Evolutionary conservation across 2,329 filamentous ascomycete species (phyloP), one percentile per base, ranked within the genome.

Genomic region (Arthrinium puccinioides): DNA sequence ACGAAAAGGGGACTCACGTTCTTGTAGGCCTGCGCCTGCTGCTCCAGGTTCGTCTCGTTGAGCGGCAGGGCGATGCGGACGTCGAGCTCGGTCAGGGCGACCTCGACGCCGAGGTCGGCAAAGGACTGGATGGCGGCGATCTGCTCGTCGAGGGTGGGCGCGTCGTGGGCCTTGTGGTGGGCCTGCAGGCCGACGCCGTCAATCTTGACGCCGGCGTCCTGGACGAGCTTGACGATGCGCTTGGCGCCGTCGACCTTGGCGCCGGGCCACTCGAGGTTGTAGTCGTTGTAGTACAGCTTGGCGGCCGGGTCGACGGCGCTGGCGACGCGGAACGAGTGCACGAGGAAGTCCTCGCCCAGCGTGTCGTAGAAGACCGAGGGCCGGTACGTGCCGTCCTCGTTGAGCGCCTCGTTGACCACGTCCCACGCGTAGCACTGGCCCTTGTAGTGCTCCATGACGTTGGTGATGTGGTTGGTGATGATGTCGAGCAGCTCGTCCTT

Each of bases 201-300:
- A 40, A 76, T 72, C 32, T 64, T 66, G 44, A 63, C 57, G 23
- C 66, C 64, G 2, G 61, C 54, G 7, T 53, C 50, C 37, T 60
- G 46, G 6, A 65, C 44, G 28, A 49, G 46, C 38, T 49, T 50
- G 23, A 67, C 57, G 18, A 67, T 53, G 18, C 49, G 54, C 11
- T 56, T 40, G 2, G 54, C 57, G 5, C 53, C 56, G 5, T 55
- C 55, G 18, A 52, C 52, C 50, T 68, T 67, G 19, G 54, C 44
- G n/a, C 55, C 50, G 3, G 56, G 47, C 14, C 40, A 38, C 52
- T 76, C 72, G 39, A 72, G 63, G 53, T 75, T 70, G 57, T 76
- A 79, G 53, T 79, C 74, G 54, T 79, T 79, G 59, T 75, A 75
- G 52, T 76, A 79, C 6, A 79, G 57, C 55, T 72, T 76, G 11